Conservation (phyloP, 2,329 filamentous ascomycete genomes). For the Ophiocordyceps camponoti-saundersi region DNA sequence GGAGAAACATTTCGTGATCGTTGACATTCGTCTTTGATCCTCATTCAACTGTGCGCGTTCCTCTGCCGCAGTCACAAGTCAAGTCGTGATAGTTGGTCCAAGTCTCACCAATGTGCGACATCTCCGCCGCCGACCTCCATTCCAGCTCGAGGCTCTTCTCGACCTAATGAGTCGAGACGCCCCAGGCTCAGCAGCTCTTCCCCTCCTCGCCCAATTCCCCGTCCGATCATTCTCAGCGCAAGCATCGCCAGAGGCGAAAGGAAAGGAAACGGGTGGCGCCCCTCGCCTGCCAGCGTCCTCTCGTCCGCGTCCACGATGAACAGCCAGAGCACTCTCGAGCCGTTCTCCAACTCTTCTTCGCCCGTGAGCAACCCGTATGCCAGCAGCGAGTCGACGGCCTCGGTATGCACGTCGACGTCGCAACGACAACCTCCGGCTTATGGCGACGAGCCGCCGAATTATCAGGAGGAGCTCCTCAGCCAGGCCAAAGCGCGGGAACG, state of each 20-base stretch:
- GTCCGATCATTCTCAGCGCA: too few relatives aligned
- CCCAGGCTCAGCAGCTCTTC: not conserved
- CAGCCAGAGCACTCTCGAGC: slow-evolving; percentile 1
- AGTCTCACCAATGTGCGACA: not conserved
- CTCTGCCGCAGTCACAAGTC: too few relatives aligned
- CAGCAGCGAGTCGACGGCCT: slow-evolving; percentile 3
- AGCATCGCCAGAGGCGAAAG: not conserved
- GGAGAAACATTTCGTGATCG: not conserved
- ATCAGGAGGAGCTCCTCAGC: slow-evolving; percentile 2
- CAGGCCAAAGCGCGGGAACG: slow-evolving; percentile 3
- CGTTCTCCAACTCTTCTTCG: slow-evolving; percentile 1
- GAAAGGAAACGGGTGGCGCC: not conserved
- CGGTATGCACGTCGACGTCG: slow-evolving; percentile 3
- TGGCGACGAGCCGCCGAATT: slow-evolving; percentile 6
- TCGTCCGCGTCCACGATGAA: slow-evolving; percentile 3
- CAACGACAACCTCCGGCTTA: slow-evolving; percentile 6
- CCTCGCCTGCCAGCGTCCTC: not conserved
- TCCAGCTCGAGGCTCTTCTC: not conserved
- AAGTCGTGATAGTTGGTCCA: not conserved
- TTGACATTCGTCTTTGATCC: not conserved
- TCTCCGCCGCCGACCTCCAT: not conserved
- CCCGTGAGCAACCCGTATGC: slow-evolving; percentile 1
- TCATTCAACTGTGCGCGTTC: too few relatives aligned
- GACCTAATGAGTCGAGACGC: not conserved
- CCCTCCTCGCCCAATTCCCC: not conserved